phyloP scores from a whole-genome alignment of 1,284 basidiomycete species.

The Ustanciosporium gigantosporum region DNA sequence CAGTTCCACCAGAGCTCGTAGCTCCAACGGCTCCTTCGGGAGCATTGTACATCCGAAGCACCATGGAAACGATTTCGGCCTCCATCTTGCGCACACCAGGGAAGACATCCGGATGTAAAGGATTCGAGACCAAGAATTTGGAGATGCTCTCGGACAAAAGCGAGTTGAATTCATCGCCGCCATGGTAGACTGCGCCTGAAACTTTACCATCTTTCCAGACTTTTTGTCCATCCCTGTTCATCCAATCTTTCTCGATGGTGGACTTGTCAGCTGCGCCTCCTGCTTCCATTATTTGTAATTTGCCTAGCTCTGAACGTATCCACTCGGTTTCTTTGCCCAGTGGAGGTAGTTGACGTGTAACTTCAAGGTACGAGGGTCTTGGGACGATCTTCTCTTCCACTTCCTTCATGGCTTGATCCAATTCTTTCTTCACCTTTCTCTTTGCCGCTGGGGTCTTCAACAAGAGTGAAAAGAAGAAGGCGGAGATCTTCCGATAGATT shows the following conservation, averaged over 20 bases:
- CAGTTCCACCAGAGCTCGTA: slow-evolving; percentile 93
- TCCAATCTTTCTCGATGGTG: slow-evolving; percentile 21
- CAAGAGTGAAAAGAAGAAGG: slow-evolving; percentile 33
- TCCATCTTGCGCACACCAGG: slow-evolving; percentile 96
- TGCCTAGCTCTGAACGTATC: slow-evolving; percentile 45
- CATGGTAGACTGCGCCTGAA: slow-evolving; percentile 61
- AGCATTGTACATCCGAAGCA: slow-evolving; percentile 76
- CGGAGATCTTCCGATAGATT: slow-evolving; percentile 39
- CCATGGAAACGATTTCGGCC: slow-evolving; percentile 93
- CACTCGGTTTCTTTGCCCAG: slow-evolving; percentile 49
- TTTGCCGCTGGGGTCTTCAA: slow-evolving; percentile 52
- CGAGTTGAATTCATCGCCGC: slow-evolving; percentile 52
- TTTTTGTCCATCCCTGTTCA: slow-evolving; percentile 40
- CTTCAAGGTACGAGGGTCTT: slow-evolving; percentile 29
- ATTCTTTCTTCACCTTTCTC: slow-evolving; percentile 49
- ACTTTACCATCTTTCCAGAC: slow-evolving; percentile 58
- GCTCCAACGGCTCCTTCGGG: slow-evolving; percentile 76
- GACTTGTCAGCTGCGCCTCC: slow-evolving; percentile 28
- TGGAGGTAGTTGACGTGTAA: slow-evolving; percentile 38
- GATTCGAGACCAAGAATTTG: slow-evolving; percentile 69
- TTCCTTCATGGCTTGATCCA: slow-evolving; percentile 47
- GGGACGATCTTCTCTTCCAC: slow-evolving; percentile 55
- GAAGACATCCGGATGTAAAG: slow-evolving; percentile 93
- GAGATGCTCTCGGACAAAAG: slow-evolving; percentile 49
- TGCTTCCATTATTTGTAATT: slow-evolving; percentile 49